A percentile compares a stretch with the other conserved stretches of the same genome.
Evolutionary conservation across 169 alveolate species (phyloP).

Genomic region (Plasmodium inui): DNA sequence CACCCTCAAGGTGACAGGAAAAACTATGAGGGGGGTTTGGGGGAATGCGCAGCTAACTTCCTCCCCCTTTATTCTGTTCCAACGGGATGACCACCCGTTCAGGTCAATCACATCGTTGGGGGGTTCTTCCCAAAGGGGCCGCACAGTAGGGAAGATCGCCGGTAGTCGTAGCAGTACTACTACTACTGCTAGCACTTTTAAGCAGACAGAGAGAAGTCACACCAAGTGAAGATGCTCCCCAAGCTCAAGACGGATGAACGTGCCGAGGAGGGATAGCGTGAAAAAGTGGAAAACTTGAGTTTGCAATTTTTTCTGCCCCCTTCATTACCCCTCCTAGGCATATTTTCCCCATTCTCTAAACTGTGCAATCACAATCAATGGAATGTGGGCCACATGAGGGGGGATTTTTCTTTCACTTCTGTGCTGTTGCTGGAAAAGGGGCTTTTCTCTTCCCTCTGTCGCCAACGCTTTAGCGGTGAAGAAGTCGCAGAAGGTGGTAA

Average conservation of each 20-base stretch:
- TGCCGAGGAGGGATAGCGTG: background rate
- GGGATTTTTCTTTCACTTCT: background rate
- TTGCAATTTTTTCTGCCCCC: background rate
- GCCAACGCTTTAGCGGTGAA: background rate
- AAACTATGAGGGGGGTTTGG: background rate
- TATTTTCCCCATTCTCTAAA: background rate
- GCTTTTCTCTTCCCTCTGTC: background rate
- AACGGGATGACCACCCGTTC: background rate
- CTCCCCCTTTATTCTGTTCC: background rate
- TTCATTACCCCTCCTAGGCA: background rate
- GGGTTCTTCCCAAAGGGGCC: background rate
- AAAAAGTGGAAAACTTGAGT: background rate
- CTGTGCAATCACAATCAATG: background rate
- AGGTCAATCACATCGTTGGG: background rate
- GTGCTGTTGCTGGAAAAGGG: background rate
- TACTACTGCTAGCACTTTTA: too few species aligned
- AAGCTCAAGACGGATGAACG: background rate
- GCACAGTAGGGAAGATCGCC: background rate
- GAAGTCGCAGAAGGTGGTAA: background rate
- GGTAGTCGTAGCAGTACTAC: too few species aligned
- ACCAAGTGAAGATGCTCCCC: background rate
- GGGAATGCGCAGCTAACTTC: background rate
- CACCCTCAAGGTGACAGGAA: background rate
- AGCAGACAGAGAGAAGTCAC: background rate
- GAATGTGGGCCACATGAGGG: background rate